A percentile compares a stretch with the other conserved stretches of the same genome.
Conservation (phyloP, 257 asterid genomes). For the Gentiana dahurica region DNA sequence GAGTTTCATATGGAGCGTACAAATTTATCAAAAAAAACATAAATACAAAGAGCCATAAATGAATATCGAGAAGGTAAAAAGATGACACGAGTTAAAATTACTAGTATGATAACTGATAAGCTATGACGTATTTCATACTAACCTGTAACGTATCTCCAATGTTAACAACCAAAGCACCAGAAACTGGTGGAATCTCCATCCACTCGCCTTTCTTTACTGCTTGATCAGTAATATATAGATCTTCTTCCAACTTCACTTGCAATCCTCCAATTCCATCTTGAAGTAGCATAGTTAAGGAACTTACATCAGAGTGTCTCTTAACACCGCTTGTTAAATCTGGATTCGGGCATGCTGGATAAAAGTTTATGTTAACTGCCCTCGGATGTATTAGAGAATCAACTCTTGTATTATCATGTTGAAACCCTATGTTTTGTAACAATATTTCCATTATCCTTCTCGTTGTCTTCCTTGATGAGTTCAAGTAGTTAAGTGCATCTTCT, state of each 20-base stretch:
- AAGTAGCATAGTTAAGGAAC: slow-evolving; percentile 22
- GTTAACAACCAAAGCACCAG: slow-evolving; percentile 25
- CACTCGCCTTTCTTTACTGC: slow-evolving; percentile 17
- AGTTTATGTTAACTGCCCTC: slow-evolving; percentile 24
- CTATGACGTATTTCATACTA: too few species aligned
- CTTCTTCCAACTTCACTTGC: slow-evolving; percentile 8
- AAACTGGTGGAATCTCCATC: slow-evolving; percentile 22
- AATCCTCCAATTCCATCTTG: slow-evolving; percentile 30
- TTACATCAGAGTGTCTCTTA: slow-evolving; percentile 30
- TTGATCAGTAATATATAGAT: too few species aligned
- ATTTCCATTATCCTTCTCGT: slow-evolving; percentile 20
- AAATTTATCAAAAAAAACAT: too few species aligned
- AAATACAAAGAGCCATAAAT: too few species aligned
- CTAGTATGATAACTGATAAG: too few species aligned
- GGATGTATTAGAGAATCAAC: slow-evolving; percentile 15
- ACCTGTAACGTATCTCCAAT: slow-evolving; percentile 34
- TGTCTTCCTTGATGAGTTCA: slow-evolving; percentile 22
- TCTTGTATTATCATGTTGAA: slow-evolving; percentile 14
- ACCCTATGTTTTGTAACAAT: slow-evolving; percentile 16
- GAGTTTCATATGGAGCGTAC: too few species aligned
- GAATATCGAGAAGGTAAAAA: too few species aligned
- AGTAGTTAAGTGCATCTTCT: slow-evolving; percentile 19
- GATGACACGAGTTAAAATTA: too few species aligned
- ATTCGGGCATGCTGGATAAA: slow-evolving; percentile 26
- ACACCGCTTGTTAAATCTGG: slow-evolving; percentile 30